Evolutionary conservation across 208 protist species (phyloP).

Genomic region (Acanthamoeba healyi): DNA sequence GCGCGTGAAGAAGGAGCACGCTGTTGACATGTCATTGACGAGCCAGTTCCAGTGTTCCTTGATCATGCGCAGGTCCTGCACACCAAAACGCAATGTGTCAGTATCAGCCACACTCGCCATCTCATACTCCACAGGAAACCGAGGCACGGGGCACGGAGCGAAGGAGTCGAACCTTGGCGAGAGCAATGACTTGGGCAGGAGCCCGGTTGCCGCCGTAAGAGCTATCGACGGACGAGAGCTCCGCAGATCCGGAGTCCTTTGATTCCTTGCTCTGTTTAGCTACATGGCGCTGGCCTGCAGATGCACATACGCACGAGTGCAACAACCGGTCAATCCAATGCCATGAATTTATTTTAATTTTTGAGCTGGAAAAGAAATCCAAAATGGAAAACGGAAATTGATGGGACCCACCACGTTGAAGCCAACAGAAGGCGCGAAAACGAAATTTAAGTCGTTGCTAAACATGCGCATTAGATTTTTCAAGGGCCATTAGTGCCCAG

Average conservation of each 20-base stretch:
- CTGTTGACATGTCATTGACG: constrained; percentile 7
- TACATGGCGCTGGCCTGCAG: neutral
- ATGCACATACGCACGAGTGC: too few relatives aligned
- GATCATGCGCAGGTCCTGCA: constrained; percentile 9
- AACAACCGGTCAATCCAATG: neutral
- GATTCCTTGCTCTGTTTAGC: constrained; percentile 29
- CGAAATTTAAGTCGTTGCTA: too few relatives aligned
- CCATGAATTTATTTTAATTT: neutral
- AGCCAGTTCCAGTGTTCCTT: constrained; percentile 76
- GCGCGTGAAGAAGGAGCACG: constrained; percentile 71
- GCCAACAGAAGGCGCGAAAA: neutral
- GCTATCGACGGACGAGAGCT: neutral
- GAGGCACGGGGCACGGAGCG: neutral
- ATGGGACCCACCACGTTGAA: neutral
- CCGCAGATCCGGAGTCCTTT: neutral
- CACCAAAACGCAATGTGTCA: neutral
- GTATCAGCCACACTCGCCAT: neutral
- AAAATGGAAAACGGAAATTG: neutral
- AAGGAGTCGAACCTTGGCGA: constrained; percentile 2
- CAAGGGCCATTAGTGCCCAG: too few relatives aligned
- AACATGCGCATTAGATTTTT: too few relatives aligned
- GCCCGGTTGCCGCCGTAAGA: neutral
- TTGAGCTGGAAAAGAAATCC: neutral
- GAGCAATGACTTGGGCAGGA: constrained; percentile 26
- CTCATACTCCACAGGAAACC: neutral